Evolutionary conservation across 495 filamentous ascomycete genomes (phyloP).

Genomic region (Penicillium silybi): DNA sequence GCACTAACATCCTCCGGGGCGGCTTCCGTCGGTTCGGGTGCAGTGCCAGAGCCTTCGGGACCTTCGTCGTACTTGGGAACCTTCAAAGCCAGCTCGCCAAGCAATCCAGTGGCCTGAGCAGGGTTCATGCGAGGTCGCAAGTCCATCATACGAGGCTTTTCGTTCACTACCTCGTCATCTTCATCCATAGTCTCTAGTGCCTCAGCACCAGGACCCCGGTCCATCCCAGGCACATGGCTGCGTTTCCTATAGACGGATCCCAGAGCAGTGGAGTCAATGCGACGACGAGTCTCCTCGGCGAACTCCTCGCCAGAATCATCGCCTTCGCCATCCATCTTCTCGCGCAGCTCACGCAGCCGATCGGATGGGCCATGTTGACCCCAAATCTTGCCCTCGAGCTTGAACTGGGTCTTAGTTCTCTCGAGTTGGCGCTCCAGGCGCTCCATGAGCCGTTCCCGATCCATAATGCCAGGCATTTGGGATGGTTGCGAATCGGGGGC

Average conservation of each 20-base stretch:
- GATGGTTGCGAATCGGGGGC: slow-evolving; percentile 56
- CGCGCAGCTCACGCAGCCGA: slow-evolving; percentile 83
- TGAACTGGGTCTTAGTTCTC: slow-evolving; percentile 95
- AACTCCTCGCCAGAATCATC: slow-evolving; percentile 45
- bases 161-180: slow-evolving; percentile 50
- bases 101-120: slow-evolving; percentile 66
- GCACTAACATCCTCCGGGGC: slow-evolving; percentile 45
- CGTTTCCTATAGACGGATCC: slow-evolving; percentile 62
- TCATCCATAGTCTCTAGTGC: slow-evolving; percentile 37
- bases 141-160: slow-evolving; percentile 64
- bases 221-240: slow-evolving; percentile 46
- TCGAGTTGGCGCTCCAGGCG: slow-evolving; percentile 92
- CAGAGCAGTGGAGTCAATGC: slow-evolving; percentile 54
- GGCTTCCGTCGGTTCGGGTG: slow-evolving; percentile 26
- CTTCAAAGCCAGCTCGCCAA: slow-evolving; percentile 78
- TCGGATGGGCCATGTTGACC: slow-evolving; percentile 85
- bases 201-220: slow-evolving; percentile 37
- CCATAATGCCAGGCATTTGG: slow-evolving; percentile 87
- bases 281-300: slow-evolving; percentile 46
- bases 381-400: slow-evolving; percentile 94
- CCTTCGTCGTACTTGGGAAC: slow-evolving; percentile 69
- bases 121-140: slow-evolving; percentile 70
- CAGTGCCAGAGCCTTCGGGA: slow-evolving; percentile 58
- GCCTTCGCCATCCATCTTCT: slow-evolving; percentile 79
- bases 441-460: slow-evolving; percentile 87